A percentile compares a stretch with the other conserved stretches of the same genome.
Conservation (phyloP, 495 filamentous ascomycete genomes). For the Tetracladium setigerum region DNA sequence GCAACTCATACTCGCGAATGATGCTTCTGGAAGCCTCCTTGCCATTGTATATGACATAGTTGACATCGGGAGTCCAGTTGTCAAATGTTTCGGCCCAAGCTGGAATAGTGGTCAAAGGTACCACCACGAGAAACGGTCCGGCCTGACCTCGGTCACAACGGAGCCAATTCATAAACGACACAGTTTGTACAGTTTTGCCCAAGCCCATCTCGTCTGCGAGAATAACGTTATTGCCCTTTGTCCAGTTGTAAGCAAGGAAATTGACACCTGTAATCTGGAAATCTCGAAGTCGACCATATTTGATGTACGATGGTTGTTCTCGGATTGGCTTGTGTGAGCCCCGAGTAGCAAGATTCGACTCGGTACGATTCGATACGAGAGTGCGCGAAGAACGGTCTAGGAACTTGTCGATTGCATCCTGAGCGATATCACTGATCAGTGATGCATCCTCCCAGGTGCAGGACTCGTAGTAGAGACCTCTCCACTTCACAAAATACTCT, state of each 20-base stretch:
- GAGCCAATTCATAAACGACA: conserved; percentile 95
- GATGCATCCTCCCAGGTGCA: conserved; percentile 89
- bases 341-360: conserved; percentile 68
- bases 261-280: conserved; percentile 94
- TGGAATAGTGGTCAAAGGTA: conserved; percentile 90
- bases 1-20: conserved; percentile 81
- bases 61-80: conserved; percentile 89
- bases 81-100: conserved; percentile 98
- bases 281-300: conserved; percentile 77
- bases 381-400: conserved; percentile 69
- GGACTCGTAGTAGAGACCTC: conserved; percentile 77
- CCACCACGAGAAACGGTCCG: conserved; percentile 92
- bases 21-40: conserved; percentile 72
- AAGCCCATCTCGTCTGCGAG: conserved; percentile 98
- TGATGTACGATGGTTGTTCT: conserved; percentile 78
- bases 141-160: conserved; percentile 85
- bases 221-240: conserved; percentile 83
- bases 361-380: conserved; percentile 65
- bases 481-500: conserved; percentile 93
- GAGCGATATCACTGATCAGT: conserved; percentile 66
- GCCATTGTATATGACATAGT: conserved; percentile 95
- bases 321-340: conserved; percentile 59
- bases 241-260: conserved; percentile 93
- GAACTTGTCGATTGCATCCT: conserved; percentile 84
- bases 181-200: conserved; percentile 96